These are phyloP conservation scores for Microbotryomycetes sp. DNA, from an alignment of 1,284 basidiomycete species.

Conservation along the genomic window DNA sequence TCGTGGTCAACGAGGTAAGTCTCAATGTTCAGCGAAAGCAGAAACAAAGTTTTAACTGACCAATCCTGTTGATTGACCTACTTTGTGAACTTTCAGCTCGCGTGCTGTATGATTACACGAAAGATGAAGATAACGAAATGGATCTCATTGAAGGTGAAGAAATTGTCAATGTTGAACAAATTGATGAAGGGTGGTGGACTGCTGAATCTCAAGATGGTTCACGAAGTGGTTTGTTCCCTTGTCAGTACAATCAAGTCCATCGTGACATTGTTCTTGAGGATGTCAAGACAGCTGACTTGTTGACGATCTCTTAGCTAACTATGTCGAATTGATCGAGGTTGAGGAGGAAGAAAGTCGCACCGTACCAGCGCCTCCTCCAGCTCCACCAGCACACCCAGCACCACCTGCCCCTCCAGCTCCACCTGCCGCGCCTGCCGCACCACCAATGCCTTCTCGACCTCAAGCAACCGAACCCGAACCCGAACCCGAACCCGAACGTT, in stretches of 20 bases:
- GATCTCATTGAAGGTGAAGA: slow-evolving; percentile 69
- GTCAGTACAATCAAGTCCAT: too few relatives aligned
- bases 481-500: slow-evolving; percentile 34
- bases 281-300: too few relatives aligned
- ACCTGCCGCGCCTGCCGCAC: slow-evolving; percentile 43
- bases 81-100: slow-evolving; percentile 41
- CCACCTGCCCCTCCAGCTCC: slow-evolving; percentile 20
- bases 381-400: slow-evolving; percentile 7
- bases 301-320: slow-evolving; percentile 70
- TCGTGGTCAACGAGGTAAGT: neutral
- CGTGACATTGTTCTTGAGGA: too few relatives aligned
- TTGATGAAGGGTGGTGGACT: slow-evolving; percentile 78
- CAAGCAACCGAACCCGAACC: slow-evolving; percentile 43
- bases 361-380: slow-evolving; percentile 25
- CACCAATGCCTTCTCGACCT: slow-evolving; percentile 45
- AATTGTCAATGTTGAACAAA: slow-evolving; percentile 70
- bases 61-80: slow-evolving; percentile 28
- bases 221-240: slow-evolving; percentile 66
- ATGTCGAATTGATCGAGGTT: slow-evolving; percentile 59
- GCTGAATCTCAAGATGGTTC: slow-evolving; percentile 58
- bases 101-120: slow-evolving; percentile 71
- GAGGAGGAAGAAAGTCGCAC: slow-evolving; percentile 33
- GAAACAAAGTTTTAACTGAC: too few relatives aligned
- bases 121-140: slow-evolving; percentile 79
- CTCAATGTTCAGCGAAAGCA: too few relatives aligned